phyloP scores from a whole-genome alignment of 306 rosid genomes.

The Fagus crenata region DNA sequence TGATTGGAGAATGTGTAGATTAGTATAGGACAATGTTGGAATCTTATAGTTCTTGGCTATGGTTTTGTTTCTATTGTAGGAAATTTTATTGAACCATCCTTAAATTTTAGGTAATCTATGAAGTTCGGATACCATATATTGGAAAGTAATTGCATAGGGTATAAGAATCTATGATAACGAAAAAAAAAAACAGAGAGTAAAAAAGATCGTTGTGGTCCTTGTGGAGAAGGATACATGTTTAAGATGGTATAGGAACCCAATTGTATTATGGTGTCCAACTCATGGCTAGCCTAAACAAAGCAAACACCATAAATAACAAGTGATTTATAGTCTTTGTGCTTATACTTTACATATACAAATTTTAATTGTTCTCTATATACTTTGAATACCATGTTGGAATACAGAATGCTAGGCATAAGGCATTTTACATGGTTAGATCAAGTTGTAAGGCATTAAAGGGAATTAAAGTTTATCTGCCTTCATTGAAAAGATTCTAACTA shows the following conservation, averaged over 20 bases:
- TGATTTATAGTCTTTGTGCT: neutral
- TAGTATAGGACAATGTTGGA: no score
- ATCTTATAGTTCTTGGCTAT: no score
- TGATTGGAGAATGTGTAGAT: no score
- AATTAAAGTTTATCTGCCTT: neutral
- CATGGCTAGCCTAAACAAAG: slow-evolving; percentile 33
- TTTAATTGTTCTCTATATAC: no score
- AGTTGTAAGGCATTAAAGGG: neutral
- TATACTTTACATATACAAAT: no score
- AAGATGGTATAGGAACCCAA: slow-evolving; percentile 32
- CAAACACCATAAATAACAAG: slow-evolving; percentile 19
- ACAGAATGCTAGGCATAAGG: no score
- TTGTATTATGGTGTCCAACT: slow-evolving; percentile 39
- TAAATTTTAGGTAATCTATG: no score
- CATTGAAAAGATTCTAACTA: neutral
- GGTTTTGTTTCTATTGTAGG: no score
- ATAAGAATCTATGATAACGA: neutral
- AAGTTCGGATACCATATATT: neutral
- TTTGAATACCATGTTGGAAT: no score
- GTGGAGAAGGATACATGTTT: neutral
- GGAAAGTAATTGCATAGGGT: neutral
- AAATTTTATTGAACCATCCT: no score
- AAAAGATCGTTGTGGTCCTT: neutral
- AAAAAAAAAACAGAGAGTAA: neutral
- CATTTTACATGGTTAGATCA: neutral